Evolutionary conservation across 2,329 filamentous ascomycete species (phyloP).

Genomic region (Fusarium zealandicum): DNA sequence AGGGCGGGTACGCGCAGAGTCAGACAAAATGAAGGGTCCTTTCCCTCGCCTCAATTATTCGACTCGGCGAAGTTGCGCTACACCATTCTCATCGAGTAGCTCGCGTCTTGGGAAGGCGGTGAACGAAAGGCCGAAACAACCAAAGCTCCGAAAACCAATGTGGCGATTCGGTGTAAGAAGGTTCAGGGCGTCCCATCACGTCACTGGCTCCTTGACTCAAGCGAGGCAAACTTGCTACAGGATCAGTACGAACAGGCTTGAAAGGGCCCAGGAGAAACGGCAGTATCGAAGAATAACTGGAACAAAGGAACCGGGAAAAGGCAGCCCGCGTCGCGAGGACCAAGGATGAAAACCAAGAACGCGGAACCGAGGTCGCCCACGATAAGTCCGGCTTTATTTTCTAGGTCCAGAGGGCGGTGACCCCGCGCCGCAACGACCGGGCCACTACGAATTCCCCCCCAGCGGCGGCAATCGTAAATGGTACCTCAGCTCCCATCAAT

Average conservation of each 20-base stretch:
- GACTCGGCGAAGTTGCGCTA: constrained; percentile 14
- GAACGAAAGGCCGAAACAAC: constrained; percentile 22
- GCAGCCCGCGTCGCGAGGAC: constrained; percentile 6
- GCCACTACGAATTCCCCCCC: constrained; percentile 14
- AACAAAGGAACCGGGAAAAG: constrained; percentile 15
- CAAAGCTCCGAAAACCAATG: background rate
- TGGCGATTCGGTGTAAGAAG: constrained; percentile 11
- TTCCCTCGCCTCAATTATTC: constrained; percentile 23
- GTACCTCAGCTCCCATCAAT: constrained; percentile 2
- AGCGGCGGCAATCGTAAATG: constrained; percentile 11
- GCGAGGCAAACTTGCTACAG: constrained; percentile 2
- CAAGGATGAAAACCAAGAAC: constrained; percentile 20
- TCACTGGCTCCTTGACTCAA: constrained; percentile 7
- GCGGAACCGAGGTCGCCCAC: constrained; percentile 28
- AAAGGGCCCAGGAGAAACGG: background rate
- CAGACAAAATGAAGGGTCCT: constrained; percentile 27
- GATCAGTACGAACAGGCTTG: constrained; percentile 7
- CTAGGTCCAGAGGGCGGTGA: constrained; percentile 41
- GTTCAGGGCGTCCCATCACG: constrained; percentile 5
- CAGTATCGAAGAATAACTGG: background rate
- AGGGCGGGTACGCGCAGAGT: constrained; percentile 21
- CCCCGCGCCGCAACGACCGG: constrained; percentile 39
- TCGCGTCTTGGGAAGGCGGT: constrained; percentile 28
- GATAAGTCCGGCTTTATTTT: constrained; percentile 43
- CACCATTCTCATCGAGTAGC: constrained; percentile 9